These are phyloP conservation scores for Daldinia sp. DNA, from an alignment of 2,329 filamentous ascomycete species.

Conservation along the genomic window DNA sequence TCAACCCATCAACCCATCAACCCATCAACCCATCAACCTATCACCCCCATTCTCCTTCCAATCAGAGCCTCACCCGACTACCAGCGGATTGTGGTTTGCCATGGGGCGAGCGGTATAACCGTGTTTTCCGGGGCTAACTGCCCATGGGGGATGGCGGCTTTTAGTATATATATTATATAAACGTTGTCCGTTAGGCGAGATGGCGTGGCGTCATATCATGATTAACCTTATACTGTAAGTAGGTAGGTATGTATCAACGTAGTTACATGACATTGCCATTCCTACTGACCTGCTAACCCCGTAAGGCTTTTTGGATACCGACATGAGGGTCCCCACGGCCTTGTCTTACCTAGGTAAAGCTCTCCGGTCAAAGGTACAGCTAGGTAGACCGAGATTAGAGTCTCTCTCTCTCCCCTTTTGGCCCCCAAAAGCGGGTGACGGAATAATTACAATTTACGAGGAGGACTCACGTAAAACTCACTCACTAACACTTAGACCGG, in stretches of 20 bases:
- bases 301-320: neutral
- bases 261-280: neutral
- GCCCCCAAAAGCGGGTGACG: neutral
- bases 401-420: neutral
- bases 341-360: constrained; percentile 9
- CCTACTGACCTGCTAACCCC: neutral
- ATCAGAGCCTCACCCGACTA: constrained; percentile 11
- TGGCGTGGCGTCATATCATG: constrained; percentile 9
- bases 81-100: neutral
- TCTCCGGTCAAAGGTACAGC: constrained; percentile 3
- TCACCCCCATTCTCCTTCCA: constrained; percentile 6
- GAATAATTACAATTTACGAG: neutral
- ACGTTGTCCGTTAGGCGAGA: neutral
- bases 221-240: neutral
- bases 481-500: neutral
- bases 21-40: neutral
- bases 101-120: constrained; percentile 15
- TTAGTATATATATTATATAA: neutral
- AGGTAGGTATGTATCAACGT: too few species aligned
- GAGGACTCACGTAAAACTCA: neutral
- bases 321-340: neutral
- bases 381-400: constrained; percentile 10
- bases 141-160: constrained; percentile 3
- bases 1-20: neutral
- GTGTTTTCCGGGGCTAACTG: constrained; percentile 5